Evolutionary conservation across 2,329 filamentous ascomycete genomes (phyloP), one percentile per base, ranked within the genome.

Genomic region (Xylaria polymorpha): DNA sequence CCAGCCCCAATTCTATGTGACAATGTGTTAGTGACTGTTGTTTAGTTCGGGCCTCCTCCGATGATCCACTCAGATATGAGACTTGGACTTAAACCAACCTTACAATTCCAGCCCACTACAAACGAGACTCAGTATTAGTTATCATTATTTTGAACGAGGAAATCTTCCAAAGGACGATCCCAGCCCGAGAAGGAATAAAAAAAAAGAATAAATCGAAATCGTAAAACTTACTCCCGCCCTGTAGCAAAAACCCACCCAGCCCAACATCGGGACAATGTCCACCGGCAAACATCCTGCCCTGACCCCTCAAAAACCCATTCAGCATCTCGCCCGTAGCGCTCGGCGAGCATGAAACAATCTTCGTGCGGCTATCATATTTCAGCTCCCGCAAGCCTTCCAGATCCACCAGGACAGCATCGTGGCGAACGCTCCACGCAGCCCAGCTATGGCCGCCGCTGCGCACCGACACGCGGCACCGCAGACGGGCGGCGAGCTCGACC

Each of bases 211-310:
- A 20, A 37, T n/a, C 22, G 5, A 58, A 6, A 15, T 18, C 22
- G 10, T 50, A 25, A 9, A 0, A 67, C 66, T 60, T 57, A 68
- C 66, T 87, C 1, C 86, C 86, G 0, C 86, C 86, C 71, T 87
- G 85, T 15, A 88, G 74, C 25, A 88, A 74, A 69, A 87, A 88
- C 0, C 86, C 86, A 0, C 86, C 86, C n/a, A 88, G 72, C 9
- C 85, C 86, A 20, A 88, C 86, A 74, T 87, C 85, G 0, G 86
- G 85, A 73, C 85, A 88, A 74, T 88, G 86, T 0, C 86, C 86
- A 0, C 84, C 85, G 0, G 81, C 79, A 71, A 88, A 88, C 78
- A 87, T 81, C 43, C 82, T 76, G 0, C 82, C 83, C 53, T 80
- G 74, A 0, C 67, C 60, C 0, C 58, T 72, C n/a, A 86, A 74